A percentile compares a stretch with the other conserved stretches of the same genome.
These are phyloP conservation scores for Nymphaea thermarum DNA, from an alignment of 164 flowering plant genomes.

Conservation along the genomic window DNA sequence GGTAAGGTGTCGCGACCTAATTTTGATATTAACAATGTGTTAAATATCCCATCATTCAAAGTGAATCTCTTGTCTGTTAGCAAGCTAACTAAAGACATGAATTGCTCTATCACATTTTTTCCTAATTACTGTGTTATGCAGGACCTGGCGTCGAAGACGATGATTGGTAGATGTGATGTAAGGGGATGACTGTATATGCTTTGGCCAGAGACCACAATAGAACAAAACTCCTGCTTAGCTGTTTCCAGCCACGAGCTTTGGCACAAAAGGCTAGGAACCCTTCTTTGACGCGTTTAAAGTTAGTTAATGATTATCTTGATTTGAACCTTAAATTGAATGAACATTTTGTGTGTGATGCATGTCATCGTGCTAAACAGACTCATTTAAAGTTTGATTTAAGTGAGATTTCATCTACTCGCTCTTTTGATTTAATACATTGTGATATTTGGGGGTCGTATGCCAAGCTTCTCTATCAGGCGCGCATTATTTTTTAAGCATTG, in stretches of 20 bases:
- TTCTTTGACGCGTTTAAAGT: no score
- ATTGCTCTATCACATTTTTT: neutral
- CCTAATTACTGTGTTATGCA: neutral
- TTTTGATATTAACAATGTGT: neutral
- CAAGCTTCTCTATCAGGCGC: slow-evolving; percentile 1
- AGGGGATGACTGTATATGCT: neutral
- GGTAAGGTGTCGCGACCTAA: no score
- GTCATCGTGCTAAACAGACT: neutral
- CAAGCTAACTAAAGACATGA: neutral
- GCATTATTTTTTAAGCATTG: slow-evolving; percentile 1
- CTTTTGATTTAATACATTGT: slow-evolving; percentile 1
- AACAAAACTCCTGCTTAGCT: no score
- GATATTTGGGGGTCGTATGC: slow-evolving; percentile 2
- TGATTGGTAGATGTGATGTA: neutral
- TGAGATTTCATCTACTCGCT: neutral
- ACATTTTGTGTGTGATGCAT: neutral
- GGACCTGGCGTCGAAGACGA: neutral
- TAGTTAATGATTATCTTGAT: no score
- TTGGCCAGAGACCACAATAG: neutral
- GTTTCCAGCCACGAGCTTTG: no score
- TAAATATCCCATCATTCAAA: neutral
- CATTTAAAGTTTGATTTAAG: neutral
- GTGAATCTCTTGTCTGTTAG: neutral
- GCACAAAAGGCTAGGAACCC: no score
- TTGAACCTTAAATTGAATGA: no score